Percentiles rank a stretch among this genome's conserved stretches.
Conservation (phyloP, 2,329 filamentous ascomycete species). For the Tolypocladium amazonense region DNA sequence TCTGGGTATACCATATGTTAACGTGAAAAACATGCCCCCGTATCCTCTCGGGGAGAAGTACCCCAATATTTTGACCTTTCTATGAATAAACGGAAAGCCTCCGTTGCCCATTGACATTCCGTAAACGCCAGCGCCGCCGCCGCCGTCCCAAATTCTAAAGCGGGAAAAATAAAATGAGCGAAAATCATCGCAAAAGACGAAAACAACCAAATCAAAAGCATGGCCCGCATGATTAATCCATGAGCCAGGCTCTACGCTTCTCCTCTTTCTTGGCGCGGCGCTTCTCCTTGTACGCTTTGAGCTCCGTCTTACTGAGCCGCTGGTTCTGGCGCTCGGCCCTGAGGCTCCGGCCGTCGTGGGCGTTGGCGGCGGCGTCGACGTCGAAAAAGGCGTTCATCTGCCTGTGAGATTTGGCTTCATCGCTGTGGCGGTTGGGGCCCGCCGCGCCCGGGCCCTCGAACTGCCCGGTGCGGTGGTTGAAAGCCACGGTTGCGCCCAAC, state of each 20-base stretch:
- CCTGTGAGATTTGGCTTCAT: slow-evolving; percentile 75
- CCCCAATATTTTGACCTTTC: background rate
- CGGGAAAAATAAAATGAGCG: background rate
- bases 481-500: slow-evolving; percentile 62
- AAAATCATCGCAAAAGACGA: background rate
- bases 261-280: slow-evolving; percentile 83
- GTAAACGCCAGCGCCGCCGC: background rate
- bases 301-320: slow-evolving; percentile 73
- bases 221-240: slow-evolving; percentile 47
- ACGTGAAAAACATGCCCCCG: background rate
- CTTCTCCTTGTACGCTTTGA: slow-evolving; percentile 90
- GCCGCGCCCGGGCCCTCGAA: slow-evolving; percentile 62
- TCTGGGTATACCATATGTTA: background rate
- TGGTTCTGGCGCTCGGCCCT: slow-evolving; percentile 83
- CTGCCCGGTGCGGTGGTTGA: slow-evolving; percentile 83
- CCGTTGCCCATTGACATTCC: background rate
- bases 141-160: background rate
- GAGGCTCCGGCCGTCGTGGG: slow-evolving; percentile 79
- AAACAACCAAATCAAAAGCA: background rate
- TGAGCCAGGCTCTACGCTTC: slow-evolving; percentile 83
- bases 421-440: slow-evolving; percentile 66
- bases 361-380: slow-evolving; percentile 85
- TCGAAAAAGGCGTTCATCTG: slow-evolving; percentile 96
- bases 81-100: too few relatives aligned
- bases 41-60: background rate